Base-by-base conservation (phyloP, 1,139 yeast species). In the Taphrina pruni region DNA sequence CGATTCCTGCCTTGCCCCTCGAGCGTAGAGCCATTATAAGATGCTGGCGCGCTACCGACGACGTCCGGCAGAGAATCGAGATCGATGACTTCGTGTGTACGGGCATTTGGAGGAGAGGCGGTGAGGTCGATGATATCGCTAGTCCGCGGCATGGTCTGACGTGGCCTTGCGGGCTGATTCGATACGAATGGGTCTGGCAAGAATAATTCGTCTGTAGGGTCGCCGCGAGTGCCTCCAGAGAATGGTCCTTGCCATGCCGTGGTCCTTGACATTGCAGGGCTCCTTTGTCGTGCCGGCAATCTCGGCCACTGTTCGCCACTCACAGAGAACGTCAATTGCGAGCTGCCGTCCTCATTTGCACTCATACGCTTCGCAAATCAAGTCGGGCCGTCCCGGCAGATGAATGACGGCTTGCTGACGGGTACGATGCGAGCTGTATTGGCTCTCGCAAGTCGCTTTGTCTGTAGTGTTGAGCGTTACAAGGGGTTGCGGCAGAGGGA, bases 81-180 rank as follows among this genome's bases (percentile, higher is more conserved):
- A 32, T 65, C 69, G 46, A 65, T 65, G 14, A 65, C 36, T 39
- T 65, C 61, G 26, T 21, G 55, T 2, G 32, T 12, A 9, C 35
- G 20, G 46, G 36, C 45, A 14, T 12, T 36, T 2, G 67, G 67
- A 9, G 67, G 67, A 12, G 67, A 64, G 26, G 17, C 38, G 12
- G 69, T 65, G 4, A 65, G 52, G 35, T 65, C 69, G 20, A 65
- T 65, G n/a, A 50, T 43, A 35, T 43, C 45, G 43, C 20, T 12
- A 14, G 4, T 35, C 32, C 32, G 32, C 32, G 50, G 43, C 51
- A 32, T 36, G 14, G 54, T 14, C 20, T n/a, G 39, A 12, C 41
- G 55, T 6, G 17, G 8, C 43, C 41, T 14, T 0, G 21, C 55
- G 8, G 50, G 50, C 17, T 38, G 46, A 9, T 21, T 55, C 46